Percentiles rank a stretch among this genome's conserved stretches.
phyloP scores from a whole-genome alignment of 1,284 basidiomycete species.

The Abortiporus biennis region DNA sequence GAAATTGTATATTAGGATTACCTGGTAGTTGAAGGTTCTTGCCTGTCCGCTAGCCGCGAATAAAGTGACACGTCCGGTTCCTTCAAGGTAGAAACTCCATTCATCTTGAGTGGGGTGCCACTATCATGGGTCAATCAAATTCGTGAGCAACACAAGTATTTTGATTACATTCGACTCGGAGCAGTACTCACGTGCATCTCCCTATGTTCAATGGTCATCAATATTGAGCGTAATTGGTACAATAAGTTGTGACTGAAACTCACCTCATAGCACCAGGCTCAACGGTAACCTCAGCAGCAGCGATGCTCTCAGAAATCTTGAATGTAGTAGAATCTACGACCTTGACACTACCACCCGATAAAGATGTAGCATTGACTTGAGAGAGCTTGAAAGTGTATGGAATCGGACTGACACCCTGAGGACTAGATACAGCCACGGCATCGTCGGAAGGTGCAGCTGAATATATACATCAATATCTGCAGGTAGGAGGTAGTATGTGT shows the following conservation, averaged over 20 bases:
- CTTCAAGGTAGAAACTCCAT: conserved; percentile 55
- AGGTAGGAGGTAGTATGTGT: conserved; percentile 3
- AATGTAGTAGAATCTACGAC: conserved; percentile 54
- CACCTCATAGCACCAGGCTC: conserved; percentile 55
- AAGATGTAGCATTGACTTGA: conserved; percentile 39
- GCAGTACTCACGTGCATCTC: conserved; percentile 23
- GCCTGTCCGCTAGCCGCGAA: conserved; percentile 59
- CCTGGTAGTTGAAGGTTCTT: conserved; percentile 64
- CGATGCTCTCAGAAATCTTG: conserved; percentile 48
- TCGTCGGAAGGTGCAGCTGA: conserved; percentile 29
- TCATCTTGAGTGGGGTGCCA: conserved; percentile 74
- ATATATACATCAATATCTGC: conserved; percentile 10
- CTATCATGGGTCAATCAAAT: conserved; percentile 27
- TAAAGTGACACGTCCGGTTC: conserved; percentile 54
- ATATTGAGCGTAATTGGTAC: not conserved
- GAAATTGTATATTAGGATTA: too few relatives aligned
- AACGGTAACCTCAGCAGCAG: conserved; percentile 62
- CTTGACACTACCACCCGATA: conserved; percentile 58
- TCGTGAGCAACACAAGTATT: too few relatives aligned
- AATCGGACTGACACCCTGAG: conserved; percentile 46
- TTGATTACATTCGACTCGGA: conserved; percentile 4
- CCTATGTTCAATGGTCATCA: conserved; percentile 11
- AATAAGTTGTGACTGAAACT: not conserved
- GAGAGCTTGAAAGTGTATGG: conserved; percentile 54
- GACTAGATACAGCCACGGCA: conserved; percentile 35